These are phyloP conservation scores for Fistulifera solaris DNA, from an alignment of 108 stramenopile species.

Conservation along the genomic window DNA sequence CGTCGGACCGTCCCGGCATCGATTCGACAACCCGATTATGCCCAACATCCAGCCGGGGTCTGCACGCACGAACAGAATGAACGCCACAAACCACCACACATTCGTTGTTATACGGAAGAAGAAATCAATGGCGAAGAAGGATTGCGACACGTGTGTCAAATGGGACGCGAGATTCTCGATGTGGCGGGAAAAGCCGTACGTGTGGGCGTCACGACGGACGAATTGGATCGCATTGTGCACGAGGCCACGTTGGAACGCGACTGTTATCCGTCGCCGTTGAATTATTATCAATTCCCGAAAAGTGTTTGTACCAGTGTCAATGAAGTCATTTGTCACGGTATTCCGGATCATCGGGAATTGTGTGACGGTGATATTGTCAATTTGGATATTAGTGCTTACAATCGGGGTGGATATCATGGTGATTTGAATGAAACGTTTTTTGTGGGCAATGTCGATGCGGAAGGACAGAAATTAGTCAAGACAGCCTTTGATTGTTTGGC, in stretches of 20 bases:
- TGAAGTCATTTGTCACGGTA: slow-evolving; percentile 95
- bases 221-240: slow-evolving; percentile 93
- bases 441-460: slow-evolving; percentile 88
- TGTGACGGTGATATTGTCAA: slow-evolving; percentile 98
- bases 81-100: slow-evolving; percentile 44
- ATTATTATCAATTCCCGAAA: slow-evolving; percentile 98
- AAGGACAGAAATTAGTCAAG: slow-evolving; percentile 59
- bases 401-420: slow-evolving; percentile 88
- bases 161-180: slow-evolving; percentile 96
- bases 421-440: slow-evolving; percentile 96
- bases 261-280: slow-evolving; percentile 96
- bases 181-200: slow-evolving; percentile 77
- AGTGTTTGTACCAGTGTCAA: slow-evolving; percentile 95
- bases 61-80: slow-evolving; percentile 48
- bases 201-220: slow-evolving; percentile 95
- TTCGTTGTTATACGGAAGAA: slow-evolving; percentile 69
- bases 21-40: slow-evolving; percentile 79
- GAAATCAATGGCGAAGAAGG: slow-evolving; percentile 82
- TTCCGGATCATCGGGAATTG: slow-evolving; percentile 84
- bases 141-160: slow-evolving; percentile 81
- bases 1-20: slow-evolving; percentile 43
- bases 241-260: slow-evolving; percentile 85
- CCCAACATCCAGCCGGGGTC: slow-evolving; percentile 54
- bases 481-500: slow-evolving; percentile 77
- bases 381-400: slow-evolving; percentile 94